Base-by-base conservation (phyloP, 2,329 filamentous ascomycete species). In the Neonectria hederae region DNA sequence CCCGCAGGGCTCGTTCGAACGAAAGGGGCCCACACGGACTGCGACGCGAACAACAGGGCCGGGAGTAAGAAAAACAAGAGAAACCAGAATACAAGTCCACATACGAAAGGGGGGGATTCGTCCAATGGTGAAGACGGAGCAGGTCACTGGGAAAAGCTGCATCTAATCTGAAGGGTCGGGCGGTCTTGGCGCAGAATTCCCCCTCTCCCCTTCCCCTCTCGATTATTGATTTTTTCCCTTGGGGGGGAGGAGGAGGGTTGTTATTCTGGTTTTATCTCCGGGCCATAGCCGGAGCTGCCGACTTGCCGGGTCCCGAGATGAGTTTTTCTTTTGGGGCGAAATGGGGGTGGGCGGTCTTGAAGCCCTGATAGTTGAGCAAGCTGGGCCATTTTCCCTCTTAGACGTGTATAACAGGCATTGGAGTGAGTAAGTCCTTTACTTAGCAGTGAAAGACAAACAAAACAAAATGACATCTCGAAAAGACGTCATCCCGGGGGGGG, bases 291-390 rank as follows among this genome's bases (percentile, higher is more conserved):
- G 69, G 66, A 21, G 22, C 3, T 28, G 59, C 60, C 59, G 59
- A 57, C 30, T 68, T 66, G 66, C 66, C 66, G 66, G 66, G 57
- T 68, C 61, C 66, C 66, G 66, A 68, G 65, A 63, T 46, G 42
- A 4, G 19, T 26, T 26, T 38, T 38, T 38, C 35, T n/a, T 38
- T 14, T 17, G 35, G 35, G 35, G 10, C 24, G 24, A 10, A 30
- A 26, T 26, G n/a, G 38, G 52, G 22, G 14, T 19, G 32, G 32
- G 35, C 10, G 22, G 21, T 26, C 19, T 54, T 13, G 14, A 43
- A 54, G 38, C 22, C 52, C 38, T 43, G 24, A 28, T 26, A 26
- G 24, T 26, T n/a, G n/a, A 26, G 7, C 24, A n/a, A 26, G 24
- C 24, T 26, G 24, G 24, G 24, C 24, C 7, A n/a, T 26, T 26